These are phyloP conservation scores for Fusarium irregulare DNA, from an alignment of 2,329 filamentous ascomycete genomes.

Conservation along the genomic window DNA sequence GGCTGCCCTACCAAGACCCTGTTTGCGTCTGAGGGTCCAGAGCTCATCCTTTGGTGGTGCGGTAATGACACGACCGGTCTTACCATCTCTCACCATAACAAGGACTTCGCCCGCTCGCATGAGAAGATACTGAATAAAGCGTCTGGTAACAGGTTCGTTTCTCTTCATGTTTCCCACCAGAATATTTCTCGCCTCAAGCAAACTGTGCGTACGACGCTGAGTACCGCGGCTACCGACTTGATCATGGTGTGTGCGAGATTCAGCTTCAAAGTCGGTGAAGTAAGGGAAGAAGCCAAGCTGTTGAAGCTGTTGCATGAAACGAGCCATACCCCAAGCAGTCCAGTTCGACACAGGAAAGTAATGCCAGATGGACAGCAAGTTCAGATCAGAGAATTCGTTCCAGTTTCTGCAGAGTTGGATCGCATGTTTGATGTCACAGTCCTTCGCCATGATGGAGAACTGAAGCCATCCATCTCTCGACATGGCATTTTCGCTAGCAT, in stretches of 20 bases:
- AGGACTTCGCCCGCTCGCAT: conserved; percentile 45
- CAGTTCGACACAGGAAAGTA: conserved; percentile 48
- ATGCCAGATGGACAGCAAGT: conserved; percentile 41
- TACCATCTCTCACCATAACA: conserved; percentile 47
- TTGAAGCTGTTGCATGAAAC: conserved; percentile 43
- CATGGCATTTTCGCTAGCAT: conserved; percentile 47
- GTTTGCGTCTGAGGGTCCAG: conserved; percentile 45
- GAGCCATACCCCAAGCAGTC: conserved; percentile 38
- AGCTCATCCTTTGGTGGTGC: conserved; percentile 42
- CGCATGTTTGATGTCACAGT: conserved; percentile 45
- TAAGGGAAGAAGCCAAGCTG: conserved; percentile 46
- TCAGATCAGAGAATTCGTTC: conserved; percentile 47
- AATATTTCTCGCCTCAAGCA: conserved; percentile 46
- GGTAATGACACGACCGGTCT: conserved; percentile 46
- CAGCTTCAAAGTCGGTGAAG: conserved; percentile 43
- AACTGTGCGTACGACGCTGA: conserved; percentile 40
- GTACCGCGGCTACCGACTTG: conserved; percentile 39
- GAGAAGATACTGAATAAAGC: conserved; percentile 46
- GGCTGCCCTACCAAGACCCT: conserved; percentile 43
- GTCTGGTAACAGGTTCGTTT: conserved; percentile 43
- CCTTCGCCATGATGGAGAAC: conserved; percentile 48
- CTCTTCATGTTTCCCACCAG: conserved; percentile 47
- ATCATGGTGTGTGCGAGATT: conserved; percentile 25
- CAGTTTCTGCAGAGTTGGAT: conserved; percentile 48
- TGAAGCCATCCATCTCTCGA: conserved; percentile 49